phyloP scores from a whole-genome alignment of 2,329 filamentous ascomycete species.

The Sordariomycetes sp. region DNA sequence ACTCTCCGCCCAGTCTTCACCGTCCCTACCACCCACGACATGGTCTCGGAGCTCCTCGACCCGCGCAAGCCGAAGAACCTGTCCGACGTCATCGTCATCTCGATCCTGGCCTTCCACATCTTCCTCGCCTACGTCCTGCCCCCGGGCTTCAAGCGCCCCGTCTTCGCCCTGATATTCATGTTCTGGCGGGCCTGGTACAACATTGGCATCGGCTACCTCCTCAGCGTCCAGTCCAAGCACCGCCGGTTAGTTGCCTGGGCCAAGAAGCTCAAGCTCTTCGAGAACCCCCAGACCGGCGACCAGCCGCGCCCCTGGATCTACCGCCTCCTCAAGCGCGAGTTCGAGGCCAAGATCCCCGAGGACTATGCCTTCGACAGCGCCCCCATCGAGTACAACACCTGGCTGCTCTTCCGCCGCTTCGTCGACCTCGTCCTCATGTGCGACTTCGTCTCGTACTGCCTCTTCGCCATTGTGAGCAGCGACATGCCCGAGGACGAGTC shows the following conservation, averaged over 20 bases:
- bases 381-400: slow-evolving; percentile 97
- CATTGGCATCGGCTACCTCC: slow-evolving; percentile 78
- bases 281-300: slow-evolving; percentile 63
- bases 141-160: slow-evolving; percentile 51
- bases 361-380: slow-evolving; percentile 92
- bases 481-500: slow-evolving; percentile 62
- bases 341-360: slow-evolving; percentile 86
- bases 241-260: slow-evolving; percentile 80
- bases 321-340: slow-evolving; percentile 70
- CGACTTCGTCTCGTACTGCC: slow-evolving; percentile 93
- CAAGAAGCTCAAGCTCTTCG: slow-evolving; percentile 73
- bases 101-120: slow-evolving; percentile 64
- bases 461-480: slow-evolving; percentile 85
- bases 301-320: slow-evolving; percentile 78
- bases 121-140: slow-evolving; percentile 63
- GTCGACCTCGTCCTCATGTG: slow-evolving; percentile 98
- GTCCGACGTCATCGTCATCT: slow-evolving; percentile 69
- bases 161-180: slow-evolving; percentile 73
- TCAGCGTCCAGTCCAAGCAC: slow-evolving; percentile 83
- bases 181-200: slow-evolving; percentile 94
- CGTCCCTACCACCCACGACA: slow-evolving; percentile 92
- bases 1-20: slow-evolving; percentile 60
- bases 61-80: slow-evolving; percentile 92
- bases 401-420: slow-evolving; percentile 88
- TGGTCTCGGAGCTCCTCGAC: slow-evolving; percentile 94